phyloP scores from a whole-genome alignment of 1,139 yeast genomes.

The Eremothecium coryli region DNA sequence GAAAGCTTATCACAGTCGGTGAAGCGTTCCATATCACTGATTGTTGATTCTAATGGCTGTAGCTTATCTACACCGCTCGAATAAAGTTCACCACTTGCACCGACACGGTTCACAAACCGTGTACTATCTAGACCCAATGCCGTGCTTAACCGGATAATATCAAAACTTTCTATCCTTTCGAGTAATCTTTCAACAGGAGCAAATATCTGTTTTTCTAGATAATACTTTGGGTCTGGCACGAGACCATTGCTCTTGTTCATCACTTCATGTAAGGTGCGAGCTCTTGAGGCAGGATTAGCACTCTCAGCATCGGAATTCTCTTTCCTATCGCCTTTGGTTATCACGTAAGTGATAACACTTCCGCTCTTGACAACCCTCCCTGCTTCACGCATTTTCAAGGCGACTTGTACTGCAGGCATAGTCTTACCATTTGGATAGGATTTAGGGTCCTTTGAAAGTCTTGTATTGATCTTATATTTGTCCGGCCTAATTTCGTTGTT shows the following conservation, averaged over 20 bases:
- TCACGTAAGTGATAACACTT: constrained; percentile 79
- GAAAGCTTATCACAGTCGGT: constrained; percentile 48
- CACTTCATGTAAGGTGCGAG: constrained; percentile 69
- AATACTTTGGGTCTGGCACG: constrained; percentile 67
- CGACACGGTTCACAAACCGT: constrained; percentile 46
- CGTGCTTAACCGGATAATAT: constrained; percentile 66
- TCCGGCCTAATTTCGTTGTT: constrained; percentile 53
- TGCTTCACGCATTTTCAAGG: constrained; percentile 62
- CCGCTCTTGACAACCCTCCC: constrained; percentile 87
- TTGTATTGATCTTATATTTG: constrained; percentile 65
- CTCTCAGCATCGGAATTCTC: constrained; percentile 21
- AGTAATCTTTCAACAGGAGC: constrained; percentile 87
- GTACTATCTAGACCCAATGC: constrained; percentile 70
- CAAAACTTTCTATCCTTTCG: constrained; percentile 81
- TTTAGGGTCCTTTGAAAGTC: constrained; percentile 63
- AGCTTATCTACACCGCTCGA: constrained; percentile 40
- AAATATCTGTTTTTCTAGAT: constrained; percentile 78
- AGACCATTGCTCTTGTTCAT: constrained; percentile 42
- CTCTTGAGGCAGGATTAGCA: constrained; percentile 52
- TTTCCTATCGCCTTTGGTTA: constrained; percentile 42
- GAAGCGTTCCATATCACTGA: constrained; percentile 77
- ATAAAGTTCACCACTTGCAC: constrained; percentile 29
- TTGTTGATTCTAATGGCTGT: constrained; percentile 72
- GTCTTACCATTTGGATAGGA: constrained; percentile 68
- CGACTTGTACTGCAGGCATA: constrained; percentile 94